Conservation (phyloP, 1,284 basidiomycete genomes). For the Anthracocystis setariae region DNA sequence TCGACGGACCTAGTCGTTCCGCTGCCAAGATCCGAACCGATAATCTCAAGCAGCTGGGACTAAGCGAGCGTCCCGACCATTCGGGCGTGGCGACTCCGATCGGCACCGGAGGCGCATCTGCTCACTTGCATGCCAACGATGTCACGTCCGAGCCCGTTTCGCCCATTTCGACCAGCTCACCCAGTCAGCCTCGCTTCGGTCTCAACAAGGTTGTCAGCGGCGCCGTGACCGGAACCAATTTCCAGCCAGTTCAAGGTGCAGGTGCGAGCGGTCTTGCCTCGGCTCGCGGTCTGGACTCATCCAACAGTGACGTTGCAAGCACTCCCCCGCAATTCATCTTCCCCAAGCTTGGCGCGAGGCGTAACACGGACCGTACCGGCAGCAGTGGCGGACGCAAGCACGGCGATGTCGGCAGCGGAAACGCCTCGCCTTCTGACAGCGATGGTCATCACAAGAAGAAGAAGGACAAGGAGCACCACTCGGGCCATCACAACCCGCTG, state of each 20-base stretch:
- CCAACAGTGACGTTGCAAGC: slow-evolving; percentile 21
- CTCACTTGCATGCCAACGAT: slow-evolving; percentile 12
- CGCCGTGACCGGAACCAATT: slow-evolving; percentile 36
- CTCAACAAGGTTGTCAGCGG: slow-evolving; percentile 49
- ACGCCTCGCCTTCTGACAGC: slow-evolving; percentile 40
- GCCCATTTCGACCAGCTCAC: slow-evolving; percentile 17
- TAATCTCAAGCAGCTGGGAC: slow-evolving; percentile 40
- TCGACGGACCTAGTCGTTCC: slow-evolving; percentile 35
- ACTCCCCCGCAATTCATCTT: slow-evolving; percentile 65
- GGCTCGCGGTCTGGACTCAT: slow-evolving; percentile 50
- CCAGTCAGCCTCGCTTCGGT: slow-evolving; percentile 21
- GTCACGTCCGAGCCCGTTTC: slow-evolving; percentile 19
- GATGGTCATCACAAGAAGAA: slow-evolving; percentile 51
- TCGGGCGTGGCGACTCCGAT: slow-evolving; percentile 46
- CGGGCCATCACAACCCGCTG: slow-evolving; percentile 54
- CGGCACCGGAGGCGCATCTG: slow-evolving; percentile 44
- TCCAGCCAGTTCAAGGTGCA: slow-evolving; percentile 46
- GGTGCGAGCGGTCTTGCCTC: slow-evolving; percentile 56
- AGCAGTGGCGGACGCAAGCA: slow-evolving; percentile 29
- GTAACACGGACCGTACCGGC: slow-evolving; percentile 26
- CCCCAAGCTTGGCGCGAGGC: slow-evolving; percentile 60
- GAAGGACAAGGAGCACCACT: slow-evolving; percentile 43
- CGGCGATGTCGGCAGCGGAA: slow-evolving; percentile 27
- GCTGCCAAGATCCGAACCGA: slow-evolving; percentile 39
- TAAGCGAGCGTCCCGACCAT: slow-evolving; percentile 40